phyloP scores from a whole-genome alignment of 1,284 basidiomycete genomes.

The Cutaneotrichosporon sp. region DNA sequence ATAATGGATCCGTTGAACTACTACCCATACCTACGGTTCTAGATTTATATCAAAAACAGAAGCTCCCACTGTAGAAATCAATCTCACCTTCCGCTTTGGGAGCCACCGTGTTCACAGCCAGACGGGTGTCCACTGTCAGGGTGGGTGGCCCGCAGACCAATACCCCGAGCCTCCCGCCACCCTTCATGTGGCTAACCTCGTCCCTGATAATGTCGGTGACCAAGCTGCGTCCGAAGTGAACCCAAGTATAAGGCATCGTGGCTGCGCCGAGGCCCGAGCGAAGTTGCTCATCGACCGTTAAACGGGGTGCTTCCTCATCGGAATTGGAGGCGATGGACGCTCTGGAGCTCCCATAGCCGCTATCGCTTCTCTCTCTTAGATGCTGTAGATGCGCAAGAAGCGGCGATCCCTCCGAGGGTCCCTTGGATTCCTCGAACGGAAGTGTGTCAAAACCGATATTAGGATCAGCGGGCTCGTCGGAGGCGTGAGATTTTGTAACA shows the following conservation, averaged over 20 bases:
- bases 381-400: background rate
- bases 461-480: slow-evolving; percentile 6
- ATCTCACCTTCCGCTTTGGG: background rate
- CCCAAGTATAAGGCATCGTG: background rate
- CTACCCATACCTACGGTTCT: too few species aligned
- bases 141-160: background rate
- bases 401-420: background rate
- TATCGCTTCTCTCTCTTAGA: background rate
- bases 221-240: background rate
- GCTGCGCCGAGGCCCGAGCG: background rate
- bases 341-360: background rate
- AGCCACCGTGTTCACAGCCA: background rate
- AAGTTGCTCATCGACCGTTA: background rate
- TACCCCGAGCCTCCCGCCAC: background rate
- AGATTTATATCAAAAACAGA: slow-evolving; percentile 1
- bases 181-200: background rate
- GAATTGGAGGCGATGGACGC: background rate
- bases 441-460: background rate
- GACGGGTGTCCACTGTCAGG: background rate
- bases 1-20: too few species aligned
- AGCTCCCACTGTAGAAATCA: background rate
- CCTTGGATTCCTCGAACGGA: background rate
- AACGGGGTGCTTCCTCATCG: background rate
- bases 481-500: slow-evolving; percentile 13
- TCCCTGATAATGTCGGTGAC: background rate